These are phyloP conservation scores for Aspergillus coremiiformis DNA, from an alignment of 495 filamentous ascomycete species.

Conservation along the genomic window DNA sequence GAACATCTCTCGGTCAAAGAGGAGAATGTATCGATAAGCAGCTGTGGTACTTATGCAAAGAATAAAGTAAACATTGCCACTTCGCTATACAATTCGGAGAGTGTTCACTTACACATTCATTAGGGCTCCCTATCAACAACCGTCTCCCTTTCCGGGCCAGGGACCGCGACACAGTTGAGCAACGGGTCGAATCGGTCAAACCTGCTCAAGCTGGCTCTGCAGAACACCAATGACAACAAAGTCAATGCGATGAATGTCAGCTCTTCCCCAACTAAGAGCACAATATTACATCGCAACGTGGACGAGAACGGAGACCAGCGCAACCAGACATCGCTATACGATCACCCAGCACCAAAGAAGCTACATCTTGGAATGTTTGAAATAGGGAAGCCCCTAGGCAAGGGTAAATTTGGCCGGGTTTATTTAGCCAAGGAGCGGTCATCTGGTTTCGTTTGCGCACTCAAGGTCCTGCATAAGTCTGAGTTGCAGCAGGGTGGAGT, in stretches of 20 bases:
- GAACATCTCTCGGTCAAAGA: slow-evolving; percentile 77
- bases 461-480: slow-evolving; percentile 94
- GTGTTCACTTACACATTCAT: slow-evolving; percentile 21
- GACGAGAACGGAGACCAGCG: slow-evolving; percentile 53
- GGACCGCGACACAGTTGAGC: slow-evolving; percentile 43
- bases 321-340: slow-evolving; percentile 47
- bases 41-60: slow-evolving; percentile 49
- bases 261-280: slow-evolving; percentile 26
- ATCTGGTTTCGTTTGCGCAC: slow-evolving; percentile 86
- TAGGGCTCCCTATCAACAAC: slow-evolving; percentile 43
- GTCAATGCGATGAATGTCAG: slow-evolving; percentile 39
- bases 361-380: slow-evolving; percentile 99
- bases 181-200: slow-evolving; percentile 59
- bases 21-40: slow-evolving; percentile 58
- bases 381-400: slow-evolving; percentile 90
- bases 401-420: slow-evolving; percentile 95
- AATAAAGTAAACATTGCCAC: slow-evolving; percentile 50
- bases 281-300: slow-evolving; percentile 38
- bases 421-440: slow-evolving; percentile 89
- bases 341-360: slow-evolving; percentile 60
- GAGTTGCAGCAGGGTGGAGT: slow-evolving; percentile 89
- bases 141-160: slow-evolving; percentile 46
- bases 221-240: slow-evolving; percentile 57
- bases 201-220: slow-evolving; percentile 73
- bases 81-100: neutral